Percentiles rank a stretch among this genome's conserved stretches.
Conservation (phyloP, 2,329 filamentous ascomycete genomes). For the Talaromyces verruculosus region DNA sequence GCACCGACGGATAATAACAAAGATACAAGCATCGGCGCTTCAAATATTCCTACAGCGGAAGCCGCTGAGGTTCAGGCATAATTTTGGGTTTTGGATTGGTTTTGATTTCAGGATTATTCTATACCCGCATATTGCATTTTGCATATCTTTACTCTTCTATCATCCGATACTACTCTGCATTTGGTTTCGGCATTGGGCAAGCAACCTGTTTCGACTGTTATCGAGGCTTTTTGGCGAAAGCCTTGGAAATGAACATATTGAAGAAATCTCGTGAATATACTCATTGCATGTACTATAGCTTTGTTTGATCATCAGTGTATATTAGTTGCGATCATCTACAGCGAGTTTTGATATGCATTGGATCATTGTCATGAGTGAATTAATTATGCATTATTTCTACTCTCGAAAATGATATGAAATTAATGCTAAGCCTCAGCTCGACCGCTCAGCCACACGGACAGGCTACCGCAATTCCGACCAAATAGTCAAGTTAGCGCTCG, state of each 20-base stretch:
- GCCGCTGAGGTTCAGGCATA: conserved; percentile 12
- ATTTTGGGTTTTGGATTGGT: not conserved
- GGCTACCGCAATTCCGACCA: conserved; percentile 11
- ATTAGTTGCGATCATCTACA: conserved; percentile 6
- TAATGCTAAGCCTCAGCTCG: not conserved
- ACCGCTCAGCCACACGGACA: conserved; percentile 7
- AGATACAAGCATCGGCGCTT: not conserved
- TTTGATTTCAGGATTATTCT: conserved; percentile 1
- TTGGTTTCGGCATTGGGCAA: not conserved
- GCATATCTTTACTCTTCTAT: not conserved
- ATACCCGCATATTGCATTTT: not conserved
- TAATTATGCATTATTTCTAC: not conserved
- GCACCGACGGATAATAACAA: not conserved
- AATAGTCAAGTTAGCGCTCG: not conserved
- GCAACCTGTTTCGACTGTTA: not conserved
- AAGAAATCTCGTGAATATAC: not conserved
- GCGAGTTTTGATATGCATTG: not conserved
- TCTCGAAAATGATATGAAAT: not conserved
- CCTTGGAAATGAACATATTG: not conserved
- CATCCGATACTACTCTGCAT: not conserved
- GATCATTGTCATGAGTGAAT: not conserved
- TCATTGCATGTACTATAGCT: conserved; percentile 15
- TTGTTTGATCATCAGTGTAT: conserved; percentile 7
- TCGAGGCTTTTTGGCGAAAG: not conserved
- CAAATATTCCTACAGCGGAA: not conserved